phyloP scores from a whole-genome alignment of 768 basidiomycete genomes.

The Pholiota molesta region DNA sequence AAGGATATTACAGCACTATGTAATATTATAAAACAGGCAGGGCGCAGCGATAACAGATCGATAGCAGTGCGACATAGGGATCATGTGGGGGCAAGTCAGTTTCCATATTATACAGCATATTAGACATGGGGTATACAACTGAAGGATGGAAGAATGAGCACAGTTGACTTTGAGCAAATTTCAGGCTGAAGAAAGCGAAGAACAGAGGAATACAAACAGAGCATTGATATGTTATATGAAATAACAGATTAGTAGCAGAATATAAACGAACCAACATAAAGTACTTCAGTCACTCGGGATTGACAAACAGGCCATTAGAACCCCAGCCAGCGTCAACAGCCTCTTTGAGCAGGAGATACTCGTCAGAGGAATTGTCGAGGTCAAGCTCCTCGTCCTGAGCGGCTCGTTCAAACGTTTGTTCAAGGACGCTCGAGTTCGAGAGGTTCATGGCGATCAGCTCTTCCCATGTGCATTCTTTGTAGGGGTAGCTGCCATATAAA shows the following conservation, averaged over 20 bases:
- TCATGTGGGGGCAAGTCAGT: too few relatives aligned
- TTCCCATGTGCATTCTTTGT: slow-evolving; percentile 40
- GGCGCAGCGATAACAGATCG: too few relatives aligned
- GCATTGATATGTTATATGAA: background rate
- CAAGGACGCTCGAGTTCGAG: slow-evolving; percentile 27
- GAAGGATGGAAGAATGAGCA: too few relatives aligned
- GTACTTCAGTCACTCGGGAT: background rate
- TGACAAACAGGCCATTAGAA: background rate
- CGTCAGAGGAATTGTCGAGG: slow-evolving; percentile 24
- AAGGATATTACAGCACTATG: too few relatives aligned
- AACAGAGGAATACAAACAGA: background rate
- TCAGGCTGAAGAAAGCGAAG: background rate
- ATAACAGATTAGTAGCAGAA: background rate
- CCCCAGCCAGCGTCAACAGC: slow-evolving; percentile 35
- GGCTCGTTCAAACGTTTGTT: slow-evolving; percentile 31
- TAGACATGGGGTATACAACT: too few relatives aligned
- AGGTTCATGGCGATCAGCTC: slow-evolving; percentile 27
- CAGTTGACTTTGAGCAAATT: too few relatives aligned
- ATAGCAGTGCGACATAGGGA: too few relatives aligned
- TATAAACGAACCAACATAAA: background rate
- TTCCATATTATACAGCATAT: too few relatives aligned
- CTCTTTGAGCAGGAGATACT: slow-evolving; percentile 32
- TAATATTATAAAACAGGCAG: too few relatives aligned
- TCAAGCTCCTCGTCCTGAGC: slow-evolving; percentile 32
- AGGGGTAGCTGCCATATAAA: slow-evolving; percentile 32